Base-by-base conservation (phyloP, 345 rosid genomes). In the Citropsis articulata region DNA sequence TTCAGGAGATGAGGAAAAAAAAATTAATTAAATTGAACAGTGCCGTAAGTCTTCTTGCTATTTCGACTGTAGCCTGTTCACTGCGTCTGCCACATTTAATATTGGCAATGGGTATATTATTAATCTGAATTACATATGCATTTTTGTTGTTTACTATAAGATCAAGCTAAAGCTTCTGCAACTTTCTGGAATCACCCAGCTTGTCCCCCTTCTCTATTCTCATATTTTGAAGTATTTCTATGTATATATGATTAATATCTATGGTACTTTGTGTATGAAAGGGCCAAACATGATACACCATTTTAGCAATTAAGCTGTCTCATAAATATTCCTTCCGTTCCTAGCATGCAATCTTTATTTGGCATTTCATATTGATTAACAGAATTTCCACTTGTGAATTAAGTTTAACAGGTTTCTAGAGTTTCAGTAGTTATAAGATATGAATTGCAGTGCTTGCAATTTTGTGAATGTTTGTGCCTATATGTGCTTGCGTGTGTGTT, bases 81-180 rank as follows among this genome's bases (percentile, higher is more conserved):
- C 50, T 56, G 75, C 76, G 14, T 33, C 35, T 40, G 50, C 10
- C 40, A 22, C 25, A 19, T 56, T 66, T 67, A 59, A 57, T 7
- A 42, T n/a, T 60, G 33, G 28, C 9, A 18, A 66, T 66, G 18
- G 48, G 64, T 79, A 6, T 28, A 50, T 45, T 81, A 55, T 35
- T 38, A 68, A 42, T 81, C 65, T 50, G 33, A 24, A 71, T 71
- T 35, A 60, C 30, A 33, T 67, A 67, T 35, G 38, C 66, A 50
- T 62, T 53, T 65, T 79, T 66, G 56, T 69, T 42, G 53, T 75
- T 19, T 64, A 18, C 31, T 70, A 50, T 30, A 40, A 81, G 30
- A 21, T 77, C 13, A 73, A 21, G 61, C 21, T 28, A 25, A 73
- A 40, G 69, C 66, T 40, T 60, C 25, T 42, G 36, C 30, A 68